These are phyloP conservation scores for Gamarada debralockiae DNA, from an alignment of 495 filamentous ascomycete genomes.

Conservation along the genomic window DNA sequence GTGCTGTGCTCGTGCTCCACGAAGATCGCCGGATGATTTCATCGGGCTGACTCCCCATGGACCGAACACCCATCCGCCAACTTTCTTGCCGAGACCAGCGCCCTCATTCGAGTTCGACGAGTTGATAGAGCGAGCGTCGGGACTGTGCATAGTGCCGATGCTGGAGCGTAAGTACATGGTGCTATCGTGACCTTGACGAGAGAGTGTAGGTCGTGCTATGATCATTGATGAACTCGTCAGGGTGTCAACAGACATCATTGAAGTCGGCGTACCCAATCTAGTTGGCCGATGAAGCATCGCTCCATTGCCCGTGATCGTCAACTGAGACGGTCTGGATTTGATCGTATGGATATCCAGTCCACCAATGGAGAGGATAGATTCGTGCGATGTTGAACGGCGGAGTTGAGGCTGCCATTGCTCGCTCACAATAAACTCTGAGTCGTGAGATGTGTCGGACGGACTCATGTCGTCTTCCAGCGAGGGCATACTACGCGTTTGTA, in stretches of 20 bases:
- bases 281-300: slow-evolving; percentile 37
- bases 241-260: slow-evolving; percentile 27
- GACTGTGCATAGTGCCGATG: slow-evolving; percentile 14
- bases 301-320: slow-evolving; percentile 40
- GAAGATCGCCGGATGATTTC: slow-evolving; percentile 10
- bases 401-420: slow-evolving; percentile 26
- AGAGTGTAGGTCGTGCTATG: slow-evolving; percentile 32
- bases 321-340: slow-evolving; percentile 46
- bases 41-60: slow-evolving; percentile 46
- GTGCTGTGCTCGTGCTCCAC: background rate
- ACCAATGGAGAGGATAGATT: slow-evolving; percentile 51
- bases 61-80: slow-evolving; percentile 54
- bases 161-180: slow-evolving; percentile 23
- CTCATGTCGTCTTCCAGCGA: slow-evolving; percentile 11
- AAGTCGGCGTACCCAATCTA: slow-evolving; percentile 31
- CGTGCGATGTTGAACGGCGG: slow-evolving; percentile 43
- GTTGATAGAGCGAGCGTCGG: slow-evolving; percentile 26
- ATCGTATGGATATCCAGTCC: slow-evolving; percentile 54
- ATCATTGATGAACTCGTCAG: slow-evolving; percentile 34
- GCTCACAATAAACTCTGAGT: slow-evolving; percentile 8
- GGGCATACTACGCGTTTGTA: slow-evolving; percentile 9
- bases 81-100: slow-evolving; percentile 35
- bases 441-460: slow-evolving; percentile 8
- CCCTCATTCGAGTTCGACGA: slow-evolving; percentile 13
- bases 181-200: slow-evolving; percentile 19